phyloP scores from a whole-genome alignment of 2,329 filamentous ascomycete species.

The Colletotrichum phormii region DNA sequence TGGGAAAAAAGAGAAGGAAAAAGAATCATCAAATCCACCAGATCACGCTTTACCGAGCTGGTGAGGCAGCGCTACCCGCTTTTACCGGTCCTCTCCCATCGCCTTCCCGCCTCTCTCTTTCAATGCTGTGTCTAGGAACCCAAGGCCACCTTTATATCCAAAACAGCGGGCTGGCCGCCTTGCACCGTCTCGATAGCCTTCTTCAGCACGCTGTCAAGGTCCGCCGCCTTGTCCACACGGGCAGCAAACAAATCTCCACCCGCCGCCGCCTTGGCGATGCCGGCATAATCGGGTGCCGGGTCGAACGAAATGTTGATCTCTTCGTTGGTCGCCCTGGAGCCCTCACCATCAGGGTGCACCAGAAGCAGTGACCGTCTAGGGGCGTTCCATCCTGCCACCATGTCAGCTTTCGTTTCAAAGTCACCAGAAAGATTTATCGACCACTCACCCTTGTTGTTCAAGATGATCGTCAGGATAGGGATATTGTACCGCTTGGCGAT shows the following conservation, averaged over 20 bases:
- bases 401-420: slow-evolving; percentile 1
- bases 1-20: neutral
- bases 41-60: neutral
- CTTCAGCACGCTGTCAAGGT: slow-evolving; percentile 59
- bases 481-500: slow-evolving; percentile 65
- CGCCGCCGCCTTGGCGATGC: slow-evolving; percentile 44
- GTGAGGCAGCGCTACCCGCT: neutral
- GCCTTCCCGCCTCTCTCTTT: neutral
- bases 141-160: slow-evolving; percentile 63
- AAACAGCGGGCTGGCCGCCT: slow-evolving; percentile 62
- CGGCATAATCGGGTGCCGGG: slow-evolving; percentile 56
- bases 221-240: slow-evolving; percentile 57
- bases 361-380: slow-evolving; percentile 55
- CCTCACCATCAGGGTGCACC: slow-evolving; percentile 56
- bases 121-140: slow-evolving; percentile 49
- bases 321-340: slow-evolving; percentile 54
- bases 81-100: neutral
- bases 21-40: neutral
- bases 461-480: slow-evolving; percentile 64
- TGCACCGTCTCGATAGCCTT: slow-evolving; percentile 63
- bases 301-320: slow-evolving; percentile 60
- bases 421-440: slow-evolving; percentile 9
- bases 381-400: slow-evolving; percentile 54
- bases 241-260: slow-evolving; percentile 62
- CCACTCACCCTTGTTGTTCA: slow-evolving; percentile 65